These are phyloP conservation scores for Osmozyma mogii DNA, from an alignment of 805 yeast species.

Conservation along the genomic window DNA sequence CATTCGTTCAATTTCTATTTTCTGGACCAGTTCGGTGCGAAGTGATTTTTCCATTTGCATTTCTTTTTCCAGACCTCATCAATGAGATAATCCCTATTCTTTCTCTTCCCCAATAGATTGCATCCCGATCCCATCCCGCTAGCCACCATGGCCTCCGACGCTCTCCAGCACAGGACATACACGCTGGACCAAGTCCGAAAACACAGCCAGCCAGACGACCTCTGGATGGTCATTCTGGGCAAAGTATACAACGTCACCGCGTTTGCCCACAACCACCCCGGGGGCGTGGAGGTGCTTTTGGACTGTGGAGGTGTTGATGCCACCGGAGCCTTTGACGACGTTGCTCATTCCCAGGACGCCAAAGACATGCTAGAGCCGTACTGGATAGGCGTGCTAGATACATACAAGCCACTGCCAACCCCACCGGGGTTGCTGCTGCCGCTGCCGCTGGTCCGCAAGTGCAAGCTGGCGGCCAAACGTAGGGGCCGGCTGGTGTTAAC, in stretches of 20 bases:
- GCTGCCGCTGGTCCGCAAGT: no score
- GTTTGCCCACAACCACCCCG: slow-evolving; percentile 76
- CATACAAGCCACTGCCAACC: no score
- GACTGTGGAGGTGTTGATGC: slow-evolving; percentile 78
- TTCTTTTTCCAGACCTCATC: background rate
- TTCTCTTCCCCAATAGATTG: no score
- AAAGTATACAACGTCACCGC: slow-evolving; percentile 70
- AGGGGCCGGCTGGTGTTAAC: no score
- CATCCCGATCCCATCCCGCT: no score
- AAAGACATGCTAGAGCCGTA: slow-evolving; percentile 12
- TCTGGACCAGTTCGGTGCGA: no score
- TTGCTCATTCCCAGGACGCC: slow-evolving; percentile 13
- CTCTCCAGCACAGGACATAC: slow-evolving; percentile 4
- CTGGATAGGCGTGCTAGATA: slow-evolving; percentile 8
- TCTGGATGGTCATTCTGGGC: slow-evolving; percentile 80
- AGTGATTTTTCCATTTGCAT: no score
- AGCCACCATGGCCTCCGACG: no score
- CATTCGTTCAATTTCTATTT: no score
- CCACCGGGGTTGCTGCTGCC: no score
- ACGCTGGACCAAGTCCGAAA: slow-evolving; percentile 46
- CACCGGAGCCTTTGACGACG: slow-evolving; percentile 52
- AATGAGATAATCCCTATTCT: no score
- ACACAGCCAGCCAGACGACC: slow-evolving; percentile 68
- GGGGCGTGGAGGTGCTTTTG: slow-evolving; percentile 61
- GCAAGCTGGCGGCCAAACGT: no score